Evolutionary conservation across 495 filamentous ascomycete species (phyloP), one percentile per base, ranked within the genome.

Genomic region (Ramalina peruviana): DNA sequence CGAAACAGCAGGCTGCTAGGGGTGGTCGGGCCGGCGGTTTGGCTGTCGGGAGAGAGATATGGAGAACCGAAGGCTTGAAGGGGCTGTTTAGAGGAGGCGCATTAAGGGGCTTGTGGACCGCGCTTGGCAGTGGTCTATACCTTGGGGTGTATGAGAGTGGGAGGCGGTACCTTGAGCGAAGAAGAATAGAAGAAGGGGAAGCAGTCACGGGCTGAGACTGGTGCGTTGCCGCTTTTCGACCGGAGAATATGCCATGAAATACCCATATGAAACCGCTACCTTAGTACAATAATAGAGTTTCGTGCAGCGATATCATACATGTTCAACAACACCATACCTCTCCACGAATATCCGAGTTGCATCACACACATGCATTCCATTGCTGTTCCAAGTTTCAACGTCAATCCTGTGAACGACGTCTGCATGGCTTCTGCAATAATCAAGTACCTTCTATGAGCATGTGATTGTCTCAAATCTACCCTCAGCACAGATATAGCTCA

Each of bases 71-170:
- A 39, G 89, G 88, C 4, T 48, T 85, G 15, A 72, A 67, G 43
- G 86, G 88, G 0, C 60, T 96, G 17, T 93, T 88, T 54, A 72
- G 80, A 27, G 88, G 88, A n/a, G 86, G 81, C 1, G 65, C 68
- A 11, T 67, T 94, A 55, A 76, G 89, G 45, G 74, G 73, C n/a
- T 72, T 73, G 3, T 94, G 88, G 88, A 88, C 88, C 23, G 78
- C 83, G 12, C 50, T 92, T 13, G 83, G 86, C 6, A 79, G 83
- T 55, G 86, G 89, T 7, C 62, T 94, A 26, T 94, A 94, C 72
- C 68, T 96, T 11, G 82, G 87, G 16, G 79, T 83, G 17, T 94
- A 94, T 66, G 87, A 96, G 62, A 80, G 78, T 49, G 82, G 82
- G 23, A 74, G 86, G 55, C 66, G 81, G 36, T 87, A 79, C 70